A percentile compares a stretch with the other conserved stretches of the same genome.
Evolutionary conservation across 2,329 filamentous ascomycete genomes (phyloP).

Genomic region (Elsinoe australis): DNA sequence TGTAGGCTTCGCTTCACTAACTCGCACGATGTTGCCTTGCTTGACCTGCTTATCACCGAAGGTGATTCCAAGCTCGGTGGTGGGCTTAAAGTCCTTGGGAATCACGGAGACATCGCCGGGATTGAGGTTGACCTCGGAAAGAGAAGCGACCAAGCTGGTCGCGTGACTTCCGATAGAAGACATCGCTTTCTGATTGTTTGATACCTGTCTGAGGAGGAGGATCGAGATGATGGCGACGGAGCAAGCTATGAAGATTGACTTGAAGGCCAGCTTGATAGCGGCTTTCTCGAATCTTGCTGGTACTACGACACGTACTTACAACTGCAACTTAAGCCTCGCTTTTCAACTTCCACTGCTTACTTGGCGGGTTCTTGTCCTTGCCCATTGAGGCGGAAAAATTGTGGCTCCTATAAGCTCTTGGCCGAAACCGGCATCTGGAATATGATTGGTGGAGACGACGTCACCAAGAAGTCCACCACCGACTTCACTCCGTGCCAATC

Average conservation of each 20-base stretch:
- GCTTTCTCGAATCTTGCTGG: too few relatives aligned
- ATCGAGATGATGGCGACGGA: not conserved
- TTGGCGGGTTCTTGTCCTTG: not conserved
- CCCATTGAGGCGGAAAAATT: conserved; percentile 12
- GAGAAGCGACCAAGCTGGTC: not conserved
- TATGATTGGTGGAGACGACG: conserved; percentile 8
- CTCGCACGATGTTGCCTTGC: conserved; percentile 2
- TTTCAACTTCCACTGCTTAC: too few relatives aligned
- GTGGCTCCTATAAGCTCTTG: conserved; percentile 6
- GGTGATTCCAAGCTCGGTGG: conserved; percentile 6
- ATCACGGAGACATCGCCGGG: conserved; percentile 10
- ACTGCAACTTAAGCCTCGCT: too few relatives aligned
- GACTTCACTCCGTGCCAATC: conserved; percentile 1
- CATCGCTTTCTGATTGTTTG: not conserved
- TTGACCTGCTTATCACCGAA: conserved; percentile 14
- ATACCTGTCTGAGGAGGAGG: not conserved
- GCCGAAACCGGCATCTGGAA: not conserved
- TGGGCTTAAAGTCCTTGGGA: not conserved
- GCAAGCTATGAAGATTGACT: too few relatives aligned
- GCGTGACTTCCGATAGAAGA: not conserved
- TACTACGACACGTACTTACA: too few relatives aligned
- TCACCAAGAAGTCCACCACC: not conserved
- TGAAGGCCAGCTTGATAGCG: too few relatives aligned
- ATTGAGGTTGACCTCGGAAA: not conserved
- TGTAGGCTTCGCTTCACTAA: conserved; percentile 2